Evolutionary conservation across 495 filamentous ascomycete species (phyloP), one percentile per base, ranked within the genome.

Genomic region (Astrocystis sublimbata): DNA sequence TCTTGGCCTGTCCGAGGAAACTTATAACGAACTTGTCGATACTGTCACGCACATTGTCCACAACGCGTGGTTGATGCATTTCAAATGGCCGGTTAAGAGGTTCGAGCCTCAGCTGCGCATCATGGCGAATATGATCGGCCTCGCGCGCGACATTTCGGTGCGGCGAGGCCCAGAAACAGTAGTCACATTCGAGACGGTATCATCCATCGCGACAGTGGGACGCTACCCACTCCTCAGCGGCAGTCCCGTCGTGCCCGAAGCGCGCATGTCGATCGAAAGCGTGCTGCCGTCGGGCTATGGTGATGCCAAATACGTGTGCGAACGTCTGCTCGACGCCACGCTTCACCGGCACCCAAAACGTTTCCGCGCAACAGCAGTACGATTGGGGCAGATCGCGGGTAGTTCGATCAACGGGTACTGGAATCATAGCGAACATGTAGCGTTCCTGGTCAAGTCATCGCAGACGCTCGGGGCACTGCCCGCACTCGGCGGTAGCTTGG

Each of bases 31-130:
- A 4, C 74, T 86, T 4, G 51, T 72, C 3, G 53, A 68, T 4
- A 70, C 43, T n/a, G 80, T 81, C 1, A 86, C 83, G 0, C 78
- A 85, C 45, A 79, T 86, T 19, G 64, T 86, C 35, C 83, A 86
- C 67, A 86, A 83, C 54, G 84, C 83, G 4, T 86, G 83, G 83
- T 79, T 76, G 0, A 84, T 85, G 81, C 78, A 76, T 56, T 73
- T 72, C 30, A 79, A 71, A 26, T 71, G 75, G 13, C 72, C 75
- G 0, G 51, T 85, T 2, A 65, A 71, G 9, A 71, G 66, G 10
- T 83, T 82, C 28, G 80, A 81, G 50, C 49, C 72, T 0, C 83
- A 86, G 57, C 82, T 85, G 52, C 62, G 73, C 12, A 72, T 76
- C 43, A 72, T 83, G 73, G 69, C 70, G 13, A 81, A 81, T 43